phyloP scores from a whole-genome alignment of 2,329 filamentous ascomycete species.

The Biscogniauxia mediterranea region DNA sequence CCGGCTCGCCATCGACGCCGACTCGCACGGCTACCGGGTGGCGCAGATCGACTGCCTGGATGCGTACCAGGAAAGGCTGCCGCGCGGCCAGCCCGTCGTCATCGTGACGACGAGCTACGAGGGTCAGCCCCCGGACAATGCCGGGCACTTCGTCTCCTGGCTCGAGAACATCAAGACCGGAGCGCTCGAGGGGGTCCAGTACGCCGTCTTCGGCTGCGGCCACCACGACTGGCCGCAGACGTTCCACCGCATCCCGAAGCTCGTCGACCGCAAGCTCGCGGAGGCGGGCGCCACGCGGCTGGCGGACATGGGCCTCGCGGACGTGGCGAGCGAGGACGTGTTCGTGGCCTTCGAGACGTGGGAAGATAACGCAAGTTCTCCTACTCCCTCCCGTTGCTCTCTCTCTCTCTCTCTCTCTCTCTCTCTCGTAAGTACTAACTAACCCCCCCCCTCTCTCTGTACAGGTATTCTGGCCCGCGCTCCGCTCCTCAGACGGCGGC shows the following conservation, averaged over 20 bases:
- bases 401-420: slow-evolving; percentile 38
- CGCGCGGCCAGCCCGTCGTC: slow-evolving; percentile 47
- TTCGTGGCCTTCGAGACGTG: slow-evolving; percentile 67
- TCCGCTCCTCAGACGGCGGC: not conserved
- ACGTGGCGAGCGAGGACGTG: slow-evolving; percentile 63
- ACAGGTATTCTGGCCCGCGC: not conserved
- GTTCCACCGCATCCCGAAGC: slow-evolving; percentile 65
- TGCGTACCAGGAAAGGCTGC: slow-evolving; percentile 47
- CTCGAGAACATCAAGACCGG: slow-evolving; percentile 40
- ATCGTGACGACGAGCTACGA: slow-evolving; percentile 58
- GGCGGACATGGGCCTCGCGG: slow-evolving; percentile 39
- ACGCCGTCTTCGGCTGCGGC: slow-evolving; percentile 57
- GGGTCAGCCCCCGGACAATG: slow-evolving; percentile 57
- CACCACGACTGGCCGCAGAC: slow-evolving; percentile 54
- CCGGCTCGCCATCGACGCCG: slow-evolving; percentile 46
- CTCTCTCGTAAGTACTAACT: not conserved
- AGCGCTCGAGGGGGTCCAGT: slow-evolving; percentile 46
- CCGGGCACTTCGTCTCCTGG: slow-evolving; percentile 54
- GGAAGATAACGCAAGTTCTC: slow-evolving; percentile 50
- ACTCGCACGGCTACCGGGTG: slow-evolving; percentile 44
- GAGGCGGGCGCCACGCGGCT: slow-evolving; percentile 47
- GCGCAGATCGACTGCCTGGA: slow-evolving; percentile 47
- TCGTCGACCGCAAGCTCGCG: slow-evolving; percentile 56
- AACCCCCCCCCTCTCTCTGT: not conserved
- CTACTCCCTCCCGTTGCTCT: slow-evolving; percentile 34